Conservation (phyloP, 164 flowering plant genomes). For the grape (Vitis vinifera) region ASM3070453v1 NC_081812.1:17140001-17140500, state of each 20-base stretch:
- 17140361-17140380: conserved; percentile 20
- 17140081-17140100: no score
- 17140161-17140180: no score
- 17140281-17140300: neutral
- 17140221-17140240: neutral
- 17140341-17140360: conserved; percentile 39
- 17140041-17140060: no score
- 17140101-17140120: no score
- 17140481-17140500: conserved; percentile 30
- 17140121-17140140: no score
- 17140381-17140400: conserved; percentile 40
- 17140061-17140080: no score
- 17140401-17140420: conserved; percentile 24
- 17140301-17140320: conserved; percentile 12
- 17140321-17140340: conserved; percentile 26
- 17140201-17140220: neutral
- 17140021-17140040: no score
- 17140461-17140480: conserved; percentile 45
- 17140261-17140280: neutral
- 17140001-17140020: neutral
- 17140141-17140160: no score
- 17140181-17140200: no score
- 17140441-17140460: conserved; percentile 35
- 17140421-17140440: conserved; percentile 28
- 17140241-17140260: neutral